Evolutionary conservation across 768 basidiomycete species (phyloP), one percentile per base, ranked within the genome.

Genomic region (Boletus patriciae): DNA sequence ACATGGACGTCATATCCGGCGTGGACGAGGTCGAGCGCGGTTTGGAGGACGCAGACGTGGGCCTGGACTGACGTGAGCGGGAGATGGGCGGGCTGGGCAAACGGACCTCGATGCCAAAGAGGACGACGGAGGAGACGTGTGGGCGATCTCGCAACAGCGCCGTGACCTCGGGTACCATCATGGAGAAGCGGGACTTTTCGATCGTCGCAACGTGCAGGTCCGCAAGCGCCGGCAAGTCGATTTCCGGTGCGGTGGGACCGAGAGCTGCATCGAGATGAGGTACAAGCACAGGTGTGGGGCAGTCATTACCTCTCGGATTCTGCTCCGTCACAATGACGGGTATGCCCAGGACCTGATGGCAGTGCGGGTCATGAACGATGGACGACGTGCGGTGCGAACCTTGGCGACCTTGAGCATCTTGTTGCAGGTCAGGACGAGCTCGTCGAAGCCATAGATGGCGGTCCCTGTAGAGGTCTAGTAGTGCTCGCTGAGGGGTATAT

Each of bases 11-110:
- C 68, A 43, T 78, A 80, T 0, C 76, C 77, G 1, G 31, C 61
- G 43, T 76, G 66, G 4, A 88, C 70, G 13, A 96, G 79, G 57
- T 88, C 86, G 18, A 94, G 74, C 0, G 87, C 79, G 0, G 92
- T 90, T 70, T 96, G 94, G 7, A 94, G 79, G 10, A 96, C 84
- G 66, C 94, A 97, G 58, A 97, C 84, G 64, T 96, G 94, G 16
- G 90, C 83, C 93, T 94, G 61, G 10, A 16, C n/a, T 23, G 57
- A 54, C 29, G 47, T 63, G 18, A 62, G 52, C 18, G 48, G 23
- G 43, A 36, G 13, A 48, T 5, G 38, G 12, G 6, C 2, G 1
- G 11, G 27, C 13, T 34, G 44, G 45, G 16, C 41, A 7, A 16
- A 70, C 81, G 37, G 60, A 90, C 93, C 80, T 96, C 94, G 49